phyloP scores from a whole-genome alignment of 257 asterid species.

The Coffea canephora region DNA sequence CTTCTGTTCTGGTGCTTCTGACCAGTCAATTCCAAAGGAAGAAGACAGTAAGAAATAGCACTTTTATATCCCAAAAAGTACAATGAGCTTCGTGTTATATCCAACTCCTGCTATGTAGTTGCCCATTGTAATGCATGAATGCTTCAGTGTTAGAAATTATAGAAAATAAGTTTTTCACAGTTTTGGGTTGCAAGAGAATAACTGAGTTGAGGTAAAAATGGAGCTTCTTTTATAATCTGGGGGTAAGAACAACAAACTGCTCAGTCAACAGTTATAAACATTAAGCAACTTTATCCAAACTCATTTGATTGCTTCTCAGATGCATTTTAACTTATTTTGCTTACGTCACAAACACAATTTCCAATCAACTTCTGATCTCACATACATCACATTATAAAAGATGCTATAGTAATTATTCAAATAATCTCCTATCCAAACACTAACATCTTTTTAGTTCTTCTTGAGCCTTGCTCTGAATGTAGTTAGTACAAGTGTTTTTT shows the following conservation, averaged over 20 bases:
- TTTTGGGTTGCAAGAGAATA: neutral
- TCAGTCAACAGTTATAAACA: neutral
- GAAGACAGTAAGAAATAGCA: slow-evolving; percentile 17
- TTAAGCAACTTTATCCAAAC: neutral
- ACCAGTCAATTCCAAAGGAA: slow-evolving; percentile 35
- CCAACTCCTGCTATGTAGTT: neutral
- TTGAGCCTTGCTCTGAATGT: neutral
- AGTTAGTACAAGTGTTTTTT: neutral
- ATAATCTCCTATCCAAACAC: no score
- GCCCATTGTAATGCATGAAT: neutral
- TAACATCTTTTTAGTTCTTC: neutral
- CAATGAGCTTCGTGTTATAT: neutral
- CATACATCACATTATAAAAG: no score
- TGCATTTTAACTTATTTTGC: no score
- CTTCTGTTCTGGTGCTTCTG: slow-evolving; percentile 54
- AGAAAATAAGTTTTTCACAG: neutral
- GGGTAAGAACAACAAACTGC: neutral
- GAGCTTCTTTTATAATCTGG: neutral
- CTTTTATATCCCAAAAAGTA: neutral
- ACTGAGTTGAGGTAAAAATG: neutral
- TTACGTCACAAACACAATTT: no score
- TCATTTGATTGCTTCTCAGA: neutral
- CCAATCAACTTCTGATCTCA: no score
- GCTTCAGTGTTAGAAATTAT: neutral
- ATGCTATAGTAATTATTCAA: no score